A percentile compares a stretch with the other conserved stretches of the same genome.
Conservation (phyloP, 2,329 filamentous ascomycete species). For the Scedosporium dehoogii region DNA sequence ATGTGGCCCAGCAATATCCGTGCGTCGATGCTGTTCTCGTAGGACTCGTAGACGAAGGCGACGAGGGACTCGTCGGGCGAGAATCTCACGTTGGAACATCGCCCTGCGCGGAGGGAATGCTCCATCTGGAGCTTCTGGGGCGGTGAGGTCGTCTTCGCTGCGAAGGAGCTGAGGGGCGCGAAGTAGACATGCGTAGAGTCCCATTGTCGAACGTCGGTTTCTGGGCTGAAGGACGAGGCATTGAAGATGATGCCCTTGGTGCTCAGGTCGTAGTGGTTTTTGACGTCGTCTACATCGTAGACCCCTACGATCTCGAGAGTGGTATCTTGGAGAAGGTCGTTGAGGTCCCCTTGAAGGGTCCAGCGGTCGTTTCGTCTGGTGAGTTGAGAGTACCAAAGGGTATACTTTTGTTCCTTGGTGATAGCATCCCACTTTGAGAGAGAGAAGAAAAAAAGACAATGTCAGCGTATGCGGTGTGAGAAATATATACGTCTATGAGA, state of each 20-base stretch:
- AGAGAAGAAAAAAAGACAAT: neutral
- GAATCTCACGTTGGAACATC: constrained; percentile 20
- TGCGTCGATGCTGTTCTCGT: constrained; percentile 14
- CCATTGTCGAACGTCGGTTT: constrained; percentile 1
- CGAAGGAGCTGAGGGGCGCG: constrained; percentile 22
- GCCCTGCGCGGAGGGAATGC: constrained; percentile 8
- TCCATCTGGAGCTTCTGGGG: constrained; percentile 15
- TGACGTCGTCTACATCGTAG: constrained; percentile 15
- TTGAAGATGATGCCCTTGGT: constrained; percentile 24
- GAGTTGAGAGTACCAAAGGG: constrained; percentile 29
- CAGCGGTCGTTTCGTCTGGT: constrained; percentile 17
- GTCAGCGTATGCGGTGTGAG: too few species aligned
- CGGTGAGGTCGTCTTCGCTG: constrained; percentile 8
- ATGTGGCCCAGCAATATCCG: constrained; percentile 22
- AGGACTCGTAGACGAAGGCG: constrained; percentile 21
- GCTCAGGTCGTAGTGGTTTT: constrained; percentile 22
- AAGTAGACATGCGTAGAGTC: constrained; percentile 20
- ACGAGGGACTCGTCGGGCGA: constrained; percentile 25
- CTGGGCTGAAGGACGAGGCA: constrained; percentile 10
- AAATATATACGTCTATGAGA: neutral
- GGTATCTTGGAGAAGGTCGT: constrained; percentile 21
- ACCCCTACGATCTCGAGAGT: constrained; percentile 20
- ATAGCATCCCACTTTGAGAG: constrained; percentile 21
- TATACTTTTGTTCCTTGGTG: constrained; percentile 16
- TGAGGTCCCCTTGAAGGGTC: constrained; percentile 18